Evolutionary conservation across 2,329 filamentous ascomycete genomes (phyloP).

Genomic region (Colletotrichum trifolii): DNA sequence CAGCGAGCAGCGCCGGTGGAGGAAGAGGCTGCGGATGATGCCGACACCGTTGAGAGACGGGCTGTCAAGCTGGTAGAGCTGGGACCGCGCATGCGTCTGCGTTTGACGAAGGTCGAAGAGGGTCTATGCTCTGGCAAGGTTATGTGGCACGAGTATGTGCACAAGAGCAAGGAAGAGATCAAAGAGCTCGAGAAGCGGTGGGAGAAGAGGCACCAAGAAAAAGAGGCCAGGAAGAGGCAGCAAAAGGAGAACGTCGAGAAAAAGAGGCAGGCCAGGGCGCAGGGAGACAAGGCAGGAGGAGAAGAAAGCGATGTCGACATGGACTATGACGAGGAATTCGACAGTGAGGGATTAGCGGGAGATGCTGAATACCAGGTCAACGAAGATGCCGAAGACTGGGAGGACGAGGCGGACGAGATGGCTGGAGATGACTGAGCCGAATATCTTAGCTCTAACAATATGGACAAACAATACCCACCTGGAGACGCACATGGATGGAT

Average conservation of each 20-base stretch:
- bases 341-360: slow-evolving; percentile 62
- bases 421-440: slow-evolving; percentile 39
- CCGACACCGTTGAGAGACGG: slow-evolving; percentile 78
- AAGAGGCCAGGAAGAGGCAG: slow-evolving; percentile 81
- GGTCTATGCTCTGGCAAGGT: slow-evolving; percentile 89
- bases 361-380: slow-evolving; percentile 62
- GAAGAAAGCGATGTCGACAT: slow-evolving; percentile 52
- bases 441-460: background rate
- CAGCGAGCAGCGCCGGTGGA: slow-evolving; percentile 60
- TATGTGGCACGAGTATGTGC: slow-evolving; percentile 97
- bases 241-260: slow-evolving; percentile 92
- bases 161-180: slow-evolving; percentile 83
- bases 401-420: slow-evolving; percentile 60
- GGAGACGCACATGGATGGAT: no score
- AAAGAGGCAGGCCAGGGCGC: slow-evolving; percentile 72
- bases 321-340: slow-evolving; percentile 61
- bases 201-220: slow-evolving; percentile 81
- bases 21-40: slow-evolving; percentile 58
- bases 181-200: slow-evolving; percentile 84
- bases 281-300: slow-evolving; percentile 47
- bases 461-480: slow-evolving; percentile 26
- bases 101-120: slow-evolving; percentile 96
- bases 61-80: slow-evolving; percentile 93
- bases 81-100: slow-evolving; percentile 87
- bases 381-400: slow-evolving; percentile 62